Evolutionary conservation across 257 asterid species (phyloP), one percentile per base, ranked within the genome.

Genomic region (Cynanchum wilfordii): DNA sequence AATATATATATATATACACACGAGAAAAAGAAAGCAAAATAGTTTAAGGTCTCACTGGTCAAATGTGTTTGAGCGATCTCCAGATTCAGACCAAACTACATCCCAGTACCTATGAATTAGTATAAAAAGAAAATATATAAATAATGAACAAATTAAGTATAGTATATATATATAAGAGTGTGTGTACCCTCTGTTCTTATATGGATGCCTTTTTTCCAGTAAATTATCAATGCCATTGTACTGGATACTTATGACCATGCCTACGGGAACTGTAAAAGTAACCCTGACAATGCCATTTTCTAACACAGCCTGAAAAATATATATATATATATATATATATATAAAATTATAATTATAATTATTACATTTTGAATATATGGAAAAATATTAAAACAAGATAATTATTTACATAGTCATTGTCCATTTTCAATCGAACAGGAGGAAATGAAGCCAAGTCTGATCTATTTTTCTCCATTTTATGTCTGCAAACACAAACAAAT

Each of bases 61-160:
- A 50, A 75, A 29, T 27, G 54, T 76, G 76, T 80, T 86, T 10
- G 44, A 42, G 0, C 58, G 76, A 51, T 71, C 69, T 10, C 69
- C 82, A 5, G 85, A 76, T 10, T 76, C 65, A 76, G 82, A 85
- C 96, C 96, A 93, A 69, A 84, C 88, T 71, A 93, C 73, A 49
- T 93, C 98, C 98, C 98, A 93, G 42, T 93, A 93, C 81, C 98
- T 92, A 49, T 25, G 47, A 62, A 65, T 55, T 45, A 22, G 24
- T 58, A 55, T 19, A 3, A 36, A 47, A 13, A n/a, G n/a, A n/a
- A n/a, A n/a, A n/a, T n/a, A n/a, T n/a, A n/a, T n/a, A n/a, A n/a
- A n/a, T n/a, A n/a, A n/a, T n/a, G n/a, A n/a, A n/a, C n/a, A n/a
- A n/a, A n/a, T n/a, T n/a, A n/a, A n/a, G 9, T 33, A 55, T 20